Conservation (phyloP, 169 alveolate genomes). For the Babesia ovata region DNA sequence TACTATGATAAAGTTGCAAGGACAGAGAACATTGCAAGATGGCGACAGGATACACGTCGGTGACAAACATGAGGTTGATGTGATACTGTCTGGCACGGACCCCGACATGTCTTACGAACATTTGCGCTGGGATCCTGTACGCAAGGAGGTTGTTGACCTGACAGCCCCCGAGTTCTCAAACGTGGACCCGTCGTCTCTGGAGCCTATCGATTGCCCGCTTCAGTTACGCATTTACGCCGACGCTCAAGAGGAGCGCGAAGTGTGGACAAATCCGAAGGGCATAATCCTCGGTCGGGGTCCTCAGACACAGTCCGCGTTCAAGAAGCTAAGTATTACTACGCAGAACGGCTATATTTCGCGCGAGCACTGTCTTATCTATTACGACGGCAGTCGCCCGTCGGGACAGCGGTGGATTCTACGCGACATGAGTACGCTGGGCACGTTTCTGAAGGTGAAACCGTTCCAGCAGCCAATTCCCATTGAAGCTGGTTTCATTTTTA, state of each 20-base stretch:
- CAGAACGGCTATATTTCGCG: slow-evolving; percentile 89
- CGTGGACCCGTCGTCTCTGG: slow-evolving; percentile 17
- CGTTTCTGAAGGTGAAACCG: slow-evolving; percentile 85
- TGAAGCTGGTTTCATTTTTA: slow-evolving; percentile 79
- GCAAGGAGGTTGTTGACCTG: slow-evolving; percentile 21
- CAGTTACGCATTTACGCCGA: slow-evolving; percentile 60
- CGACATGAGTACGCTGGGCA: slow-evolving; percentile 87
- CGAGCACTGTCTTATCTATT: slow-evolving; percentile 86
- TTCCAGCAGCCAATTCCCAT: slow-evolving; percentile 81
- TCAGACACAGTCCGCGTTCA: slow-evolving; percentile 74
- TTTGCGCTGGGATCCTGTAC: slow-evolving; percentile 71
- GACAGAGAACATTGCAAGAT: slow-evolving; percentile 69
- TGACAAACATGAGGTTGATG: slow-evolving; percentile 81
- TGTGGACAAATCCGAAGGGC: slow-evolving; percentile 82
- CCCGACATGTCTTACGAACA: slow-evolving; percentile 71
- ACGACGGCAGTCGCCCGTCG: slow-evolving; percentile 80
- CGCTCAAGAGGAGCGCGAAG: slow-evolving; percentile 63
- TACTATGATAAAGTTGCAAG: slow-evolving; percentile 83
- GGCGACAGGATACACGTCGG: slow-evolving; percentile 85
- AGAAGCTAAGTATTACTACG: slow-evolving; percentile 79
- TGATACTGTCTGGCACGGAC: slow-evolving; percentile 53
- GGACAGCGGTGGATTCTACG: slow-evolving; percentile 83
- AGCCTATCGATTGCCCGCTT: slow-evolving; percentile 55
- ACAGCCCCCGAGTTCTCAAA: neutral
- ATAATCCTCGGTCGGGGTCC: slow-evolving; percentile 86